Percentiles rank a stretch among this genome's conserved stretches.
These are phyloP conservation scores for Globisporangium spinosum DNA, from an alignment of 352 stramenopile species.

Conservation along the genomic window DNA sequence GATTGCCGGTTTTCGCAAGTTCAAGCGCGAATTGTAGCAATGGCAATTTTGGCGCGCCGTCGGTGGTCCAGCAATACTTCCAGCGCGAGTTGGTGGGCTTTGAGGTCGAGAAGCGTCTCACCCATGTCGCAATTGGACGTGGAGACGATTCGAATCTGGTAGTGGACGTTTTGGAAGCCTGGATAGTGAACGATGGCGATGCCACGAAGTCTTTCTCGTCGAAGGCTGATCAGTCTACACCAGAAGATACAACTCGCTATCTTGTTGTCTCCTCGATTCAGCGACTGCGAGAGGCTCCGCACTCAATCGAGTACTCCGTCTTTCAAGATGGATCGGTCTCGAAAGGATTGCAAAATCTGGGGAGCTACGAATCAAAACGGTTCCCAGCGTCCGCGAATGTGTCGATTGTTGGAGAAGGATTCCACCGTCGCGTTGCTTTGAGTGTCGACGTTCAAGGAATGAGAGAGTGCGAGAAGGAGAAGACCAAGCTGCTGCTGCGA, in stretches of 20 bases:
- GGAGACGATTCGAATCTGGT: not conserved
- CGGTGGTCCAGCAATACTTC: slow-evolving; percentile 4
- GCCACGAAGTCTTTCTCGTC: not conserved
- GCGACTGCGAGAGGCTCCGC: not conserved
- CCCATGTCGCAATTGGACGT: slow-evolving; percentile 11
- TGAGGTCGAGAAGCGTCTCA: not conserved
- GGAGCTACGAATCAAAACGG: not conserved
- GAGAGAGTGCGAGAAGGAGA: slow-evolving; percentile 6
- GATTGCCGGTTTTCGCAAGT: slow-evolving; percentile 3
- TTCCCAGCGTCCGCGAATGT: slow-evolving; percentile 7
- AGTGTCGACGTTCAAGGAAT: slow-evolving; percentile 24
- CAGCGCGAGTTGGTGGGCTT: slow-evolving; percentile 1
- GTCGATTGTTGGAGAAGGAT: slow-evolving; percentile 34
- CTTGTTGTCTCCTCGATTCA: slow-evolving; percentile 3
- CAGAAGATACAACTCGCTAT: not conserved
- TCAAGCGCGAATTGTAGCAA: not conserved
- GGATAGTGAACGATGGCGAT: not conserved
- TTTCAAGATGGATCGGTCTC: not conserved
- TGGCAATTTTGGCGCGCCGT: not conserved
- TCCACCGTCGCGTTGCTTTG: slow-evolving; percentile 40
- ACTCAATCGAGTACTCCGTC: not conserved
- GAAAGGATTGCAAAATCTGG: not conserved
- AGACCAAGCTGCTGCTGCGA: slow-evolving; percentile 26
- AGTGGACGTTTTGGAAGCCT: slow-evolving; percentile 14
- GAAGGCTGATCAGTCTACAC: not conserved